Conservation (phyloP, 2,329 filamentous ascomycete species). For the Hypomyces perniciosus region DNA sequence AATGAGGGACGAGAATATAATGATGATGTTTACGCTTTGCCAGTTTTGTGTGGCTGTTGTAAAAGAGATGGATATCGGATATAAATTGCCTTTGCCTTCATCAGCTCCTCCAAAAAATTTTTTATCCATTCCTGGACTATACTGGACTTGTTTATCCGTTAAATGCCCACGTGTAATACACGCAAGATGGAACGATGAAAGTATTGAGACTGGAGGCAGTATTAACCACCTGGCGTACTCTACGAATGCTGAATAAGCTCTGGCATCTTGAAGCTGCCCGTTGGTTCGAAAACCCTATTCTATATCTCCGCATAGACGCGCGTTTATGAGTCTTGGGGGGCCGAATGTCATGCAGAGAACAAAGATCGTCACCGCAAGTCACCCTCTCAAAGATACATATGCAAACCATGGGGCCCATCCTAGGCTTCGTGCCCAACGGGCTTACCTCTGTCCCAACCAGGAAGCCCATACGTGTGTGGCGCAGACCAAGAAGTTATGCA, state of each 20-base stretch:
- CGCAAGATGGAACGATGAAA: too few species aligned
- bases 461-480: not conserved
- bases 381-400: not conserved
- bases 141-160: too few species aligned
- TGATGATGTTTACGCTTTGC: conserved; percentile 1
- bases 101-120: too few species aligned
- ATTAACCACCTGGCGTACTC: too few species aligned
- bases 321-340: not conserved
- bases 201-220: too few species aligned
- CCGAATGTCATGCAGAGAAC: not conserved
- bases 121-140: too few species aligned
- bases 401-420: not conserved
- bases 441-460: not conserved
- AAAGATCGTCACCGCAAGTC: not conserved
- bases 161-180: too few species aligned
- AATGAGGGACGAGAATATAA: conserved; percentile 14
- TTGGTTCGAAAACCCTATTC: not conserved
- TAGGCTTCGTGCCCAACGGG: not conserved
- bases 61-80: too few species aligned
- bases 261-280: too few species aligned
- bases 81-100: too few species aligned
- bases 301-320: not conserved
- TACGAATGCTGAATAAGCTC: too few species aligned
- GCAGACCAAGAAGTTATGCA: not conserved
- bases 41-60: too few species aligned